phyloP scores from a whole-genome alignment of 495 filamentous ascomycete genomes.

The Penicillium herquei region DNA sequence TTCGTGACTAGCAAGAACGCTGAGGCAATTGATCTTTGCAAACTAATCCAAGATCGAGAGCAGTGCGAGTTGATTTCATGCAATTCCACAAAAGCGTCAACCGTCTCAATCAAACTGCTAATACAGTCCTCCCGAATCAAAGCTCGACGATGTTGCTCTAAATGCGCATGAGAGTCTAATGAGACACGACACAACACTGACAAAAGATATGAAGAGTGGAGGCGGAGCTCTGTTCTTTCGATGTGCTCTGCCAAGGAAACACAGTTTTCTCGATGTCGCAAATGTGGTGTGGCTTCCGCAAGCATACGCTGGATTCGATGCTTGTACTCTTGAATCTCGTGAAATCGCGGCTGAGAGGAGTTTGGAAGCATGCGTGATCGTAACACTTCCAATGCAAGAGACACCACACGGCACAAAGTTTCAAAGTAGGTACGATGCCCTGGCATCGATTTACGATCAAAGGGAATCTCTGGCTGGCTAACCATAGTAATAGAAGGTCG shows the following conservation, averaged over 20 bases:
- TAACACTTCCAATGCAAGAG: slow-evolving; percentile 53
- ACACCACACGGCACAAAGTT: slow-evolving; percentile 53
- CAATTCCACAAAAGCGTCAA: slow-evolving; percentile 47
- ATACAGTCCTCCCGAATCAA: slow-evolving; percentile 47
- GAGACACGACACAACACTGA: slow-evolving; percentile 58
- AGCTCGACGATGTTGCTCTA: slow-evolving; percentile 32
- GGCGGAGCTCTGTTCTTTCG: slow-evolving; percentile 53
- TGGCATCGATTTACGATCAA: slow-evolving; percentile 45
- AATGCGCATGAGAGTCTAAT: slow-evolving; percentile 43
- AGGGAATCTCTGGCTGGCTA: slow-evolving; percentile 50
- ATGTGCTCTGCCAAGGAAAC: slow-evolving; percentile 49
- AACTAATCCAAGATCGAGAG: slow-evolving; percentile 48
- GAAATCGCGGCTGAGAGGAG: slow-evolving; percentile 37
- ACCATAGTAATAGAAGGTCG: slow-evolving; percentile 54
- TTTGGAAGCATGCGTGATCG: slow-evolving; percentile 47
- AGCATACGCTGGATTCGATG: slow-evolving; percentile 52
- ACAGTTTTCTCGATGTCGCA: slow-evolving; percentile 50
- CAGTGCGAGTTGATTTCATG: slow-evolving; percentile 40
- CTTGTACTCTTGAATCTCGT: slow-evolving; percentile 51
- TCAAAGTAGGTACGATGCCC: slow-evolving; percentile 53
- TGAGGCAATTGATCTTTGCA: slow-evolving; percentile 47
- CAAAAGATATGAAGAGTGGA: slow-evolving; percentile 58
- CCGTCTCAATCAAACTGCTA: slow-evolving; percentile 37
- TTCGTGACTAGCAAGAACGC: slow-evolving; percentile 46
- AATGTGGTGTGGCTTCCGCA: slow-evolving; percentile 49